phyloP scores from a whole-genome alignment of 2,329 filamentous ascomycete species.

The Aspergillus niger region DNA sequence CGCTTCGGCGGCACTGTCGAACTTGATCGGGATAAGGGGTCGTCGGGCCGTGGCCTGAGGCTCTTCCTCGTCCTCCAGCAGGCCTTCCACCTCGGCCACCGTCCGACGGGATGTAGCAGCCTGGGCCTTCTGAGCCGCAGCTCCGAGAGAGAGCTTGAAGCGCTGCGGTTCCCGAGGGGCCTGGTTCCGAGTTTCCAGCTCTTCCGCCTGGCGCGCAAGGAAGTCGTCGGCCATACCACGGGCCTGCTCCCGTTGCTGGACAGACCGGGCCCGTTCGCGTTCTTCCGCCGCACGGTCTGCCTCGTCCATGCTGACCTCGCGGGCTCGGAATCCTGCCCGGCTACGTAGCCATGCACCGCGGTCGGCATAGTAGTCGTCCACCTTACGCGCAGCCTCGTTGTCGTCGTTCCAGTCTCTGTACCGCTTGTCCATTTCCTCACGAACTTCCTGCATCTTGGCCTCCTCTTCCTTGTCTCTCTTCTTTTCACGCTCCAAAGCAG shows the following conservation, averaged over 20 bases:
- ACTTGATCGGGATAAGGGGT: slow-evolving; percentile 79
- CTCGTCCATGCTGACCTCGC: slow-evolving; percentile 79
- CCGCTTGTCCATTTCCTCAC: slow-evolving; percentile 69
- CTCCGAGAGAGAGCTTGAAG: slow-evolving; percentile 91
- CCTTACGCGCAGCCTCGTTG: slow-evolving; percentile 70
- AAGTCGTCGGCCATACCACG: slow-evolving; percentile 87
- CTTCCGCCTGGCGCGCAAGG: slow-evolving; percentile 78
- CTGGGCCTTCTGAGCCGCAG: slow-evolving; percentile 74
- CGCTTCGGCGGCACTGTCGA: slow-evolving; percentile 68
- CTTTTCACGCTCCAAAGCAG: slow-evolving; percentile 81
- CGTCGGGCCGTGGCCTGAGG: slow-evolving; percentile 68
- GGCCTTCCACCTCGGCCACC: slow-evolving; percentile 88
- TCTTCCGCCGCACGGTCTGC: slow-evolving; percentile 77
- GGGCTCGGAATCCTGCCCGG: slow-evolving; percentile 69
- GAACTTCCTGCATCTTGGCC: slow-evolving; percentile 63
- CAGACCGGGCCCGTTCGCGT: slow-evolving; percentile 69
- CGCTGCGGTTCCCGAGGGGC: slow-evolving; percentile 63
- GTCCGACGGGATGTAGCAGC: slow-evolving; percentile 68
- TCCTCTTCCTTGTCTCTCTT: slow-evolving; percentile 77
- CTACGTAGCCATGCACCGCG: slow-evolving; percentile 82
- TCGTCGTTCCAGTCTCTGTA: slow-evolving; percentile 89
- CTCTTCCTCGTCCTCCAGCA: slow-evolving; percentile 94
- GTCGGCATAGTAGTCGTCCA: slow-evolving; percentile 83
- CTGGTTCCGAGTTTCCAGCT: slow-evolving; percentile 59
- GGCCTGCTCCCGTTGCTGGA: slow-evolving; percentile 74